Base-by-base conservation (phyloP, 768 basidiomycete species). In the Stropharia rugosoannulata region DNA sequence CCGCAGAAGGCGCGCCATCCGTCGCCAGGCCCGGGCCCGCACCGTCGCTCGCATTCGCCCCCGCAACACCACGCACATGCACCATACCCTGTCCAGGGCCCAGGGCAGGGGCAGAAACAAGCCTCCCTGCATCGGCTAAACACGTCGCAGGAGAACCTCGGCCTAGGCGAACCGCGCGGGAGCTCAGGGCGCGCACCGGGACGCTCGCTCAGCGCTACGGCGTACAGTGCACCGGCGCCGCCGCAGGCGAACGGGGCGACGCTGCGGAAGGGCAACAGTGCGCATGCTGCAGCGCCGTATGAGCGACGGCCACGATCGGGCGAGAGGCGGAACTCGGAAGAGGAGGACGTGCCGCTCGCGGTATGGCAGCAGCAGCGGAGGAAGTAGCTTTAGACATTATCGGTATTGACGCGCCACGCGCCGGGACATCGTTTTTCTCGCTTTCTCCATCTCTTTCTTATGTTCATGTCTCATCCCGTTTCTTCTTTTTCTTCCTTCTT, bases 261-360 rank as follows among this genome's bases (percentile, higher is more conserved):
- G n/a, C 52, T 80, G 49, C 80, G 86, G 64, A 92, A 91, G 68
- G 83, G 80, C 13, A 68, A 72, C 52, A 90, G 87, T 62, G 82
- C 82, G n/a, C 81, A 86, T 66, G 87, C 86, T 15, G 74, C 80
- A 16, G 66, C 77, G 18, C 41, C 51, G 41, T 42, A 43, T 11
- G 51, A 36, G 39, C 39, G 39, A 25, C 25, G 22, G 27, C 51
- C 41, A 15, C 41, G 25, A 13, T 43, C 75, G 27, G 72, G 74
- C 49, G 75, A 80, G 50, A 68, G 70, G n/a, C 64, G 61, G 37
- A 62, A 68, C 25, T 64, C 59, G 16, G 71, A 90, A 64, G 90
- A 92, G 64, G 90, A 93, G 66, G 90, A 93, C 65, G 73, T 90
- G 38, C 90, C 90, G 16, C 74, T 93, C 46, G 89, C 91, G 16